A percentile compares a stretch with the other conserved stretches of the same genome.
phyloP scores from a whole-genome alignment of 2,329 filamentous ascomycete species.

The Monosporascus sp. region DNA sequence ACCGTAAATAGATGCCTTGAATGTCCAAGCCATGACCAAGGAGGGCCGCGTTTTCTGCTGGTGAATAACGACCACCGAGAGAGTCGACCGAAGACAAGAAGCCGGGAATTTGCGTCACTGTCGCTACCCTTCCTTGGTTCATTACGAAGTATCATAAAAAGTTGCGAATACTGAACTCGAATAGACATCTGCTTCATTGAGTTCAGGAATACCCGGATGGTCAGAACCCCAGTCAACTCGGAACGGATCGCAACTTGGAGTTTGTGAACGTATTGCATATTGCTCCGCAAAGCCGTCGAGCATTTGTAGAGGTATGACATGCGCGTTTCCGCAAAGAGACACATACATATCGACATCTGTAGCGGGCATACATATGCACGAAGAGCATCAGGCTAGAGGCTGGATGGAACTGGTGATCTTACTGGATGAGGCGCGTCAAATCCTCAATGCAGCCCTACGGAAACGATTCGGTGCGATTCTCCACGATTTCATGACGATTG shows the following conservation, averaged over 20 bases:
- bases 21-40: too few species aligned
- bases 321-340: not conserved
- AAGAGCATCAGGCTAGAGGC: too few species aligned
- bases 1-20: too few species aligned
- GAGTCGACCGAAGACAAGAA: not conserved
- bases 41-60: not conserved
- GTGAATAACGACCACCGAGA: not conserved
- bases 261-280: too few species aligned
- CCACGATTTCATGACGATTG: not conserved
- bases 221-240: too few species aligned
- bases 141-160: too few species aligned
- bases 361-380: not conserved
- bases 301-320: too few species aligned
- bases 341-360: not conserved
- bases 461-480: not conserved
- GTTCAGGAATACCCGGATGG: too few species aligned
- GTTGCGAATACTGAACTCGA: too few species aligned
- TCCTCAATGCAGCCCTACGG: not conserved
- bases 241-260: too few species aligned
- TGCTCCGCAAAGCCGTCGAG: too few species aligned
- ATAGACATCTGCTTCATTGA: too few species aligned
- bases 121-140: not conserved
- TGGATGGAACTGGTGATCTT: not conserved
- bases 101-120: not conserved
- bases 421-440: not conserved